phyloP scores from a whole-genome alignment of 176 grass and related monocot genomes.

The Lolium rigidum region DNA sequence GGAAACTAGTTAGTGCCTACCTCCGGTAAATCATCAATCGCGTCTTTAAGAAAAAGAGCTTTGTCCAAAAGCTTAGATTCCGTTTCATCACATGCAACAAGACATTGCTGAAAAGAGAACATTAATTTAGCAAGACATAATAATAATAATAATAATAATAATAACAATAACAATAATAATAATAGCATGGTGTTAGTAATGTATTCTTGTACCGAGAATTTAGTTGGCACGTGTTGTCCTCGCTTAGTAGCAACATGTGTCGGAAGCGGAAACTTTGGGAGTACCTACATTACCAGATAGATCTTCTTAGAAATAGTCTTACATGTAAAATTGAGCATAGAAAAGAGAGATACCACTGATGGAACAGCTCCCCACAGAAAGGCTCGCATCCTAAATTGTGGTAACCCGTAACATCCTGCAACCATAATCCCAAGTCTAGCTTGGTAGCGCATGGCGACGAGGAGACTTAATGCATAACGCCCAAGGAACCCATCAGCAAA shows the following conservation, averaged over 20 bases:
- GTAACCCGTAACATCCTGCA: conserved; percentile 69
- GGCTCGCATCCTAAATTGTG: conserved; percentile 65
- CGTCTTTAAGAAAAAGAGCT: conserved; percentile 56
- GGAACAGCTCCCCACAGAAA: conserved; percentile 72
- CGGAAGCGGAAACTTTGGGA: conserved; percentile 69
- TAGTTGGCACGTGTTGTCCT: conserved; percentile 43
- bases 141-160: not conserved
- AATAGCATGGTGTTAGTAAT: not conserved
- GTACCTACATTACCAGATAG: conserved; percentile 42
- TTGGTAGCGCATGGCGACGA: conserved; percentile 68
- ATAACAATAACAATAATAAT: too few relatives aligned
- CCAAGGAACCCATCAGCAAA: conserved; percentile 65
- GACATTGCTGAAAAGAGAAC: conserved; percentile 47
- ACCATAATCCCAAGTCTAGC: conserved; percentile 61
- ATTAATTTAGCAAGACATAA: not conserved
- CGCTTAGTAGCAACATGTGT: conserved; percentile 63
- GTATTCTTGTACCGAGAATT: conserved; percentile 54
- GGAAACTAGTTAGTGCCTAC: conserved; percentile 17
- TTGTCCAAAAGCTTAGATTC: conserved; percentile 27
- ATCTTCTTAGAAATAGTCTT: not conserved
- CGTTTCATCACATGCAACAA: conserved; percentile 63
- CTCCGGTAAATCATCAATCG: conserved; percentile 63
- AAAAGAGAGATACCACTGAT: conserved; percentile 46
- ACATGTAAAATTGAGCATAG: not conserved
- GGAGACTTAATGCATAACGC: conserved; percentile 56